Conservation (phyloP, 805 yeast genomes). For the Barnettozyma botsteinii region DNA sequence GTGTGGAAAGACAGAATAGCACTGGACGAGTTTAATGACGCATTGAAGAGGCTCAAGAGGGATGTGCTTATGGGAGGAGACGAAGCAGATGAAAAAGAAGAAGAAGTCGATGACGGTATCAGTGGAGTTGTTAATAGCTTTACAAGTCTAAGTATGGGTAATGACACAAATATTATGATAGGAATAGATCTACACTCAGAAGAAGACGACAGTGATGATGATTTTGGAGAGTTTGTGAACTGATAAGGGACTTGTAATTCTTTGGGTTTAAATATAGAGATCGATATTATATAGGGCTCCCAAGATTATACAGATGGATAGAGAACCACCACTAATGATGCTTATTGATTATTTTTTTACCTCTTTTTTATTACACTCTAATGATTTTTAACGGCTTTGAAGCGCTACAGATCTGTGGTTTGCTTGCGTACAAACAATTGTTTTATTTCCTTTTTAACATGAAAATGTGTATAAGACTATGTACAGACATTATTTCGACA, state of each 20-base stretch:
- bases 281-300: no score
- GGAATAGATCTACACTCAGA: not conserved
- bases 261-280: constrained; percentile 3
- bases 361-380: not conserved
- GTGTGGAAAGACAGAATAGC: constrained; percentile 14
- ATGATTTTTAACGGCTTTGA: no score
- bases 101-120: not conserved
- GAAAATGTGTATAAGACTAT: constrained; percentile 6
- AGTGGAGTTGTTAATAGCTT: not conserved
- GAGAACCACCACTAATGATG: no score
- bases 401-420: no score
- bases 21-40: constrained; percentile 1
- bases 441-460: not conserved
- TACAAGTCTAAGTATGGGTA: not conserved
- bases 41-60: constrained; percentile 1
- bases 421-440: not conserved
- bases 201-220: constrained; percentile 15
- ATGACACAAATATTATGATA: not conserved
- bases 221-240: constrained; percentile 25
- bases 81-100: not conserved
- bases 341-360: no score
- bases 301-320: no score
- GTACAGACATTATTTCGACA: constrained; percentile 7
- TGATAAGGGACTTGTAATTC: not conserved
- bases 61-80: constrained; percentile 1